Base-by-base conservation (phyloP, 305 asterid species). In the Fraxinus nigra region DNA sequence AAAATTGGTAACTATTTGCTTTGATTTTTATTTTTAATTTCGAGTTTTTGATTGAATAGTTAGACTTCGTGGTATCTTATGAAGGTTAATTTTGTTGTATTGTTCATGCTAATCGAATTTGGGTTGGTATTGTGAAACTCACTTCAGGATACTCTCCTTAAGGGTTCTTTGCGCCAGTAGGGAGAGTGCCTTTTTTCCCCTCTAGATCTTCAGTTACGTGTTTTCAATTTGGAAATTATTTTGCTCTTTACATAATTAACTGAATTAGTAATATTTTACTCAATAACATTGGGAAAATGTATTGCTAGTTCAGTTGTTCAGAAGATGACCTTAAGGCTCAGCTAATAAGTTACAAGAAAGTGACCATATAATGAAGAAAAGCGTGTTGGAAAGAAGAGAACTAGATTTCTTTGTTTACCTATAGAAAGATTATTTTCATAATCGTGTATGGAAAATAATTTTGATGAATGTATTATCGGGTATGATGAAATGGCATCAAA, bases 401-500 rank as follows among this genome's bases (percentile, higher is more conserved):
- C 2, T 26, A 28, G 9, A 26, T 7, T 26, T 28, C 7, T 67
- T 26, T 67, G 3, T 28, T 22, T 13, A 33, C 56, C 18, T 46
- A 46, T 74, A 14, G 11, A 78, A 37, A 61, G 78, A 51, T 81
- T 77, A 48, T 72, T 37, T 46, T 24, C 65, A 30, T 65, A 46
- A 13, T 46, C 35, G 22, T 76, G 54, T 43, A 20, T 16, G 35
- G 24, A 43, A 80, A 70, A 56, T 80, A 74, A 48, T 48, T 14
- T 81, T 48, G 28, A 79, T 26, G 35, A 79, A 83, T 75, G 65
- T 74, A 79, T 28, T 85, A 46, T 83, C 85, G 94, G 99, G 99
- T 96, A 96, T 80, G 98, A 92, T 14, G 99, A 96, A 84, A 80
- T 96, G 94, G 46, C 94, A 61, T 86, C 98, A 34, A 96, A 94